Base-by-base conservation (phyloP, 352 stramenopile species). In the Lagenidium sp. region DNA sequence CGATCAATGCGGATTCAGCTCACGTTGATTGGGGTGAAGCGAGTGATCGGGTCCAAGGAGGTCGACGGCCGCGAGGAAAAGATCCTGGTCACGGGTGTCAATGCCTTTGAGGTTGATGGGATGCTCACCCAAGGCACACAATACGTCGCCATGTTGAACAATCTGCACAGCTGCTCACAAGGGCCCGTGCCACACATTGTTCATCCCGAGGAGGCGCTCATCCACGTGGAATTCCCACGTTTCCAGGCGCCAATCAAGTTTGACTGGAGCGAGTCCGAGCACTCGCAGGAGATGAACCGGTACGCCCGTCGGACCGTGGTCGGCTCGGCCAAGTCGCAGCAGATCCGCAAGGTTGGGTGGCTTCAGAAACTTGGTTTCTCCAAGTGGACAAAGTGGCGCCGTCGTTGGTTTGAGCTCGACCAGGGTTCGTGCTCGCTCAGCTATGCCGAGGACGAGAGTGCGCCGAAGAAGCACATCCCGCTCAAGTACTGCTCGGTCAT, bases 131-230 rank as follows among this genome's bases (percentile, higher is more conserved):
- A 90, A 39, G 76, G 80, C 15, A 54, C 64, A 8, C 75, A 80
- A 21, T 93, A 90, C 50, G 63, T 84, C 18, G 65, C 71, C 41
- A 89, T 93, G 80, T 68, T 82, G 48, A 85, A 84, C 62, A 93
- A 90, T 48, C 34, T 90, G 38, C 65, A 87, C 55, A 67, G 47
- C 18, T 93, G 77, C 50, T 44, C 61, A 16, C 62, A 81, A 34
- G 80, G 80, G 3, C 78, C 80, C 18, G 68, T 93, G 25, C 77
- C 80, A 41, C 80, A 93, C 41, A 60, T 86, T 16, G 71, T 85
- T 11, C 34, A 76, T 0, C 71, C 75, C 4, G 76, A 77, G 24
- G 67, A 85, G 42, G 71, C 80, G 7, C 60, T 93, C 39, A 69
- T 90, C 23, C 73, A 90, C 21, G 44, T 84, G 4, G 72, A 86